Conservation (phyloP, 208 protist genomes). For the Acanthamoeba healyi region DNA sequence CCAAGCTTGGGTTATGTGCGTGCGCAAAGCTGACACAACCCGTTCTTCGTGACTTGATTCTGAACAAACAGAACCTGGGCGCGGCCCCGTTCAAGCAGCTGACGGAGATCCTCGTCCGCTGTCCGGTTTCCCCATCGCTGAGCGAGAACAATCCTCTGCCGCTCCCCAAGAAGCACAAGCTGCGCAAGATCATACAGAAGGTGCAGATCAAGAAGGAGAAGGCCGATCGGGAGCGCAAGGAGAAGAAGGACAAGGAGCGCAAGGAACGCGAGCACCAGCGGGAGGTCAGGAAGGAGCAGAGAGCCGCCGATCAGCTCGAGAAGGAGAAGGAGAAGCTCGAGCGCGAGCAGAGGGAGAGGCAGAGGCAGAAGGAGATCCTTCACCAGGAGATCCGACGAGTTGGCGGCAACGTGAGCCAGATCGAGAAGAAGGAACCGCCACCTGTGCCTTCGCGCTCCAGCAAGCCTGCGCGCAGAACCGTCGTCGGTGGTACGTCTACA, state of each 20-base stretch:
- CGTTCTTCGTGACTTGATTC: too few relatives aligned
- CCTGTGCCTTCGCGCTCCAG: not conserved
- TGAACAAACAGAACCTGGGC: not conserved
- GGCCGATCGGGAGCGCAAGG: conserved; percentile 29
- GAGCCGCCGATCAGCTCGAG: not conserved
- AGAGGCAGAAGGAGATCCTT: conserved; percentile 9
- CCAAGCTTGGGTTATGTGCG: too few relatives aligned
- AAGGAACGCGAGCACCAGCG: too few relatives aligned
- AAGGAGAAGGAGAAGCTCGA: not conserved
- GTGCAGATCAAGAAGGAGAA: conserved; percentile 39
- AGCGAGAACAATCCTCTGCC: not conserved
- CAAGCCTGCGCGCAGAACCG: not conserved
- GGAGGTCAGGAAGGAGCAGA: too few relatives aligned
- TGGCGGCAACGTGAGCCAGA: not conserved
- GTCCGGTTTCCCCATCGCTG: not conserved
- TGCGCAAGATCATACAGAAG: conserved; percentile 33
- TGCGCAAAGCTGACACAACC: too few relatives aligned
- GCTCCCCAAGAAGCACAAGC: not conserved
- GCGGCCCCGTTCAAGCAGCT: conserved; percentile 37
- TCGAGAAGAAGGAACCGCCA: not conserved
- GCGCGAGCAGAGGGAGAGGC: not conserved
- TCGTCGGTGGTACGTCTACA: not conserved
- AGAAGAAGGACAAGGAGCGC: conserved; percentile 40
- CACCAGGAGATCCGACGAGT: conserved; percentile 30
- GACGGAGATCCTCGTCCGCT: conserved; percentile 1